These are phyloP conservation scores for Monilinia polystroma DNA, from an alignment of 2,329 filamentous ascomycete species.

Conservation along the genomic window DNA sequence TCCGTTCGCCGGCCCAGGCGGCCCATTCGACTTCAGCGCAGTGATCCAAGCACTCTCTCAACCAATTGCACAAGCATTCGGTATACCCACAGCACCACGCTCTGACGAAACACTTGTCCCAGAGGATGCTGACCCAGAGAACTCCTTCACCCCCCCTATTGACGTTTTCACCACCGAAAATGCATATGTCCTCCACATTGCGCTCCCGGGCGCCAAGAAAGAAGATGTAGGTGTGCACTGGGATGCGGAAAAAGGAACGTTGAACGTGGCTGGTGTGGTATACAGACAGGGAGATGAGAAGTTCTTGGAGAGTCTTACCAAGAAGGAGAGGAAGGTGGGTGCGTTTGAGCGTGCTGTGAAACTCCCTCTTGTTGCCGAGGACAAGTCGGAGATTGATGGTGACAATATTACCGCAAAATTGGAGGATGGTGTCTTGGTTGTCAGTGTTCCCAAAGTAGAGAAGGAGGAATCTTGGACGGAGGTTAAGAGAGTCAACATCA, in stretches of 20 bases:
- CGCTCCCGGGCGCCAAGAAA: constrained; percentile 76
- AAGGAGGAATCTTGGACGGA: constrained; percentile 58
- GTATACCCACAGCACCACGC: constrained; percentile 26
- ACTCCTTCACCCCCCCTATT: constrained; percentile 61
- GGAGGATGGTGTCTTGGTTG: constrained; percentile 72
- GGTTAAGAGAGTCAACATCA: constrained; percentile 58
- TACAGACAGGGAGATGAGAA: constrained; percentile 69
- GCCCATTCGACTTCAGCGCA: constrained; percentile 35
- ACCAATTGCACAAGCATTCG: constrained; percentile 36
- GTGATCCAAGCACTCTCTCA: constrained; percentile 35
- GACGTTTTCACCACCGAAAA: constrained; percentile 71
- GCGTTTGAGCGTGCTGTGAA: constrained; percentile 70
- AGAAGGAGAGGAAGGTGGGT: constrained; percentile 68
- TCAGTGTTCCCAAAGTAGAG: constrained; percentile 75
- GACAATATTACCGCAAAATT: constrained; percentile 71
- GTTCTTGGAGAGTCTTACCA: constrained; percentile 60
- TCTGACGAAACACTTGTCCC: constrained; percentile 32
- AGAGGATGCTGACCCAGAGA: constrained; percentile 36
- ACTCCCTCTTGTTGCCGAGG: constrained; percentile 53
- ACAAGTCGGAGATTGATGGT: constrained; percentile 62
- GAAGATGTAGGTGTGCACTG: constrained; percentile 76
- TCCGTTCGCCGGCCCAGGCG: constrained; percentile 31
- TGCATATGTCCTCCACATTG: constrained; percentile 67
- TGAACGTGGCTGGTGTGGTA: constrained; percentile 70
- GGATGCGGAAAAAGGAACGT: constrained; percentile 63